Percentiles rank a stretch among this genome's conserved stretches.
Evolutionary conservation across 192 early-diverging fungal genomes (phyloP).

Genomic region (Umbelopsis vinacea): DNA sequence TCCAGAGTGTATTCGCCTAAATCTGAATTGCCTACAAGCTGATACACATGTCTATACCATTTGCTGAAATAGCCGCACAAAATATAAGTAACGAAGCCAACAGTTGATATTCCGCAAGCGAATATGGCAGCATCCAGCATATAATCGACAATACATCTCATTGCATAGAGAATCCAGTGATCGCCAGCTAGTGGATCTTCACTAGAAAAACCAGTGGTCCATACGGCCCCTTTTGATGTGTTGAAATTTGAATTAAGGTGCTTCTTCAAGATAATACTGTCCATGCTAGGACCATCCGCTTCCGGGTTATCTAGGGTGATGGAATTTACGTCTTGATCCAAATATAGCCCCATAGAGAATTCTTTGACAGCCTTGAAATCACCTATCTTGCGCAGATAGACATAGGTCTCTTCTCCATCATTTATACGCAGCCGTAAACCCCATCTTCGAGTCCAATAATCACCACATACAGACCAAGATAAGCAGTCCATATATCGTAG

Average conservation of each 20-base stretch:
- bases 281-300: constrained; percentile 3
- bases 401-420: not conserved
- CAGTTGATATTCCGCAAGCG: no score
- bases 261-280: constrained; percentile 7
- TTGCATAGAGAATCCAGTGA: not conserved
- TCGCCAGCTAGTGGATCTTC: constrained; percentile 13
- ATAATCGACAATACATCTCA: not conserved
- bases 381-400: constrained; percentile 2
- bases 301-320: constrained; percentile 5
- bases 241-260: not conserved
- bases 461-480: constrained; percentile 5
- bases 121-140: not conserved
- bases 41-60: not conserved
- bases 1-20: not conserved
- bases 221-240: not conserved
- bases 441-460: constrained; percentile 15
- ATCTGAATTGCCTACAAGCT: not conserved
- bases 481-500: constrained; percentile 15
- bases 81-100: not conserved
- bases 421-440: constrained; percentile 1
- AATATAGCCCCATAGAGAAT: constrained; percentile 3
- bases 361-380: not conserved
- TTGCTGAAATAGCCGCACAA: not conserved
- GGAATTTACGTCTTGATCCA: not conserved
- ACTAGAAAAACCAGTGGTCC: not conserved